Evolutionary conservation across 164 flowering plant genomes (phyloP).

Genomic region (Litsea cubeba): DNA sequence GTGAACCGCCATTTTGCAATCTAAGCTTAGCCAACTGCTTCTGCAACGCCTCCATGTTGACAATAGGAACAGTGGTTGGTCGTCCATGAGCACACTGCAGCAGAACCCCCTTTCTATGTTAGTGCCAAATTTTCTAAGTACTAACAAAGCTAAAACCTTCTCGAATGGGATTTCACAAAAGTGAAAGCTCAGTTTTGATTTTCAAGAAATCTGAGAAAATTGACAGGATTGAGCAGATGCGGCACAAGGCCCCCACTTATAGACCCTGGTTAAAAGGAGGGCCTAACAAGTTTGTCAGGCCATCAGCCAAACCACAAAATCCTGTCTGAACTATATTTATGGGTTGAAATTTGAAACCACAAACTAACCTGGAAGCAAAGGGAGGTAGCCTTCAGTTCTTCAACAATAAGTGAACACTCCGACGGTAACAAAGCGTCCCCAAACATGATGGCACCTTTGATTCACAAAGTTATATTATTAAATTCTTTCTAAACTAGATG

Average conservation of each 20-base stretch:
- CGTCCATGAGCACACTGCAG: slow-evolving; percentile 98
- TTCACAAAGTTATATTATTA: neutral
- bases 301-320: neutral
- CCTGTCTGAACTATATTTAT: neutral
- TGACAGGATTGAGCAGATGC: too few species aligned
- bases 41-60: slow-evolving; percentile 72
- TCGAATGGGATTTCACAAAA: too few species aligned
- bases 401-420: slow-evolving; percentile 92
- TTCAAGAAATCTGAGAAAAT: too few species aligned
- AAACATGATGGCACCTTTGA: slow-evolving; percentile 94
- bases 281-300: neutral
- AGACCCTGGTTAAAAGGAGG: too few species aligned
- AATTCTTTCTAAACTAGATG: neutral
- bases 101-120: neutral
- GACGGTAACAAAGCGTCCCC: slow-evolving; percentile 89
- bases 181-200: too few species aligned
- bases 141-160: too few species aligned
- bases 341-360: slow-evolving; percentile 1
- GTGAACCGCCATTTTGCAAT: slow-evolving; percentile 15
- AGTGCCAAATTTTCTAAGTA: neutral
- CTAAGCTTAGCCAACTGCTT: slow-evolving; percentile 52
- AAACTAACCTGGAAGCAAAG: slow-evolving; percentile 84
- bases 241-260: too few species aligned
- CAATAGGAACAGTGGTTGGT: slow-evolving; percentile 87
- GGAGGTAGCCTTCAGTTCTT: slow-evolving; percentile 79